Conservation (phyloP, 148 eudicot genomes). For the Nepenthes mirabilis region DNA sequence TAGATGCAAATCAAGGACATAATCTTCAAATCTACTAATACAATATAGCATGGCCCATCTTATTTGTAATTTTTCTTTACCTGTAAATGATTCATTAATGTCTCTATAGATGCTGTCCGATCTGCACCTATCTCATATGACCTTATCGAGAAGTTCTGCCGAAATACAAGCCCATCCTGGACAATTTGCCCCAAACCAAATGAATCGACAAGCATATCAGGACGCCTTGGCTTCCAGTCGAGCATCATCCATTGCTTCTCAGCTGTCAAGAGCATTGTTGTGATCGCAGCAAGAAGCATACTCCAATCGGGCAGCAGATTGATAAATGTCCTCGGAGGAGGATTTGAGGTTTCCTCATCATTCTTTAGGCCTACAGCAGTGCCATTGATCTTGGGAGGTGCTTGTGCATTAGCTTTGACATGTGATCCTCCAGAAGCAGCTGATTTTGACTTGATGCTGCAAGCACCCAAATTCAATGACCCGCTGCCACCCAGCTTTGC, state of each 20-base stretch:
- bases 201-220: slow-evolving; percentile 67
- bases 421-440: slow-evolving; percentile 32
- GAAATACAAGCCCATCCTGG: slow-evolving; percentile 71
- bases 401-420: slow-evolving; percentile 76
- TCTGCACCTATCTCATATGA: slow-evolving; percentile 99
- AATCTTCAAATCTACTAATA: neutral
- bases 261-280: slow-evolving; percentile 91
- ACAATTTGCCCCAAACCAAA: slow-evolving; percentile 86
- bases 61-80: slow-evolving; percentile 16
- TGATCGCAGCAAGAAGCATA: slow-evolving; percentile 98
- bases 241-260: slow-evolving; percentile 99
- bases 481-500: slow-evolving; percentile 19
- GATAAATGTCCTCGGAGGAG: slow-evolving; percentile 72
- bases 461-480: slow-evolving; percentile 40
- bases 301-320: slow-evolving; percentile 99
- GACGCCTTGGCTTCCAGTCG: slow-evolving; percentile 91
- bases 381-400: slow-evolving; percentile 80
- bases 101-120: slow-evolving; percentile 93
- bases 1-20: neutral
- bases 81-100: slow-evolving; percentile 98
- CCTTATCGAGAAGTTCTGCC: slow-evolving; percentile 87
- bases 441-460: slow-evolving; percentile 44
- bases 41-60: neutral
- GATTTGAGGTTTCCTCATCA: slow-evolving; percentile 36
- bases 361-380: slow-evolving; percentile 36